phyloP scores from a whole-genome alignment of 2,329 filamentous ascomycete genomes.

The Paecilomyces formosus region DNA sequence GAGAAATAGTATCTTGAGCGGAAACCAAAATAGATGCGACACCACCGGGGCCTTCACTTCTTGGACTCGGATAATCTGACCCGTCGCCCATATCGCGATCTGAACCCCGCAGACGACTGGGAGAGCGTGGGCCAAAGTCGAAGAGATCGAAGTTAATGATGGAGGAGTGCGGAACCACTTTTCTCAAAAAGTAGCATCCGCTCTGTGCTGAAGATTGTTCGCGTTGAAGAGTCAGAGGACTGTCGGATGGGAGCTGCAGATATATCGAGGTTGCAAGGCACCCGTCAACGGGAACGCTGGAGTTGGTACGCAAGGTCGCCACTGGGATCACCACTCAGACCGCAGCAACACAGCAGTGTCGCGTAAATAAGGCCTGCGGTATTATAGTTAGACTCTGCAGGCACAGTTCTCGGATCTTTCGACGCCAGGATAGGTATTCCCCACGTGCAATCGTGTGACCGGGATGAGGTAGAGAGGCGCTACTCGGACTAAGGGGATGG shows the following conservation, averaged over 20 bases:
- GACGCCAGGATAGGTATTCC: neutral
- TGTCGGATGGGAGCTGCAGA: slow-evolving; percentile 11
- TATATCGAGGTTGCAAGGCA: slow-evolving; percentile 21
- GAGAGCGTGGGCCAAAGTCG: slow-evolving; percentile 8
- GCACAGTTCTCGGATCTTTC: neutral
- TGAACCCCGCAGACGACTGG: slow-evolving; percentile 22
- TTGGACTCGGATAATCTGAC: slow-evolving; percentile 36
- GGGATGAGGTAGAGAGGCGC: neutral
- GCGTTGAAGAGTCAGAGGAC: slow-evolving; percentile 6
- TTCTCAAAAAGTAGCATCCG: slow-evolving; percentile 2
- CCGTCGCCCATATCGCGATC: slow-evolving; percentile 33
- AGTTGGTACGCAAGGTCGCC: neutral
- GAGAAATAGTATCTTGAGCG: slow-evolving; percentile 24
- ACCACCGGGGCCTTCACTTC: slow-evolving; percentile 34
- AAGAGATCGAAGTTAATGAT: slow-evolving; percentile 4
- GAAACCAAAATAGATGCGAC: slow-evolving; percentile 27
- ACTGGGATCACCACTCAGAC: neutral
- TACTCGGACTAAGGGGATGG: neutral
- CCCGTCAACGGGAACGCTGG: slow-evolving; percentile 5
- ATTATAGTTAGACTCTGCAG: neutral
- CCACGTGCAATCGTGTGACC: neutral
- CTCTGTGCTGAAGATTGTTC: neutral
- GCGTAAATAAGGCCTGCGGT: neutral
- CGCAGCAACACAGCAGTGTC: neutral
- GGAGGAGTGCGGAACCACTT: slow-evolving; percentile 8